Base-by-base conservation (phyloP, 331 rosid genomes). In the Malus hybrid region DNA sequence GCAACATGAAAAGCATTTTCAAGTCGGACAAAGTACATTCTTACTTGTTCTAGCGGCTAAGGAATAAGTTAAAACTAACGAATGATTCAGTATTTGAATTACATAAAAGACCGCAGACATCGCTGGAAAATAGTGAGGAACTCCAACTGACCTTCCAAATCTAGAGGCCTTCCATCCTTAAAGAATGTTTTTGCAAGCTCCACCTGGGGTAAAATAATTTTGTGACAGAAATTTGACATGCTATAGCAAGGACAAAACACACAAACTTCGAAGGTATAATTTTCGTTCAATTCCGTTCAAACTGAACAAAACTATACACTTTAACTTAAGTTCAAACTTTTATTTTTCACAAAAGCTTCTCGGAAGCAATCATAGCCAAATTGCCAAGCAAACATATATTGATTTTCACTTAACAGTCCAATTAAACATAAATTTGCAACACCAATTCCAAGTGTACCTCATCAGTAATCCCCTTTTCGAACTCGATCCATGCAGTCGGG, bases 401-500 rank as follows among this genome's bases (percentile, higher is more conserved):
- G 20, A 7, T 14, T 64, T 13, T 64, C 44, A 5, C 22, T 64
- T 16, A n/a, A 34, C 16, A 12, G 67, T 32, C 67, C 61, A 33
- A 24, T 4, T 28, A 57, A 62, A 68, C 73, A 44, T 39, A 76
- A 19, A 6, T 32, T 64, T 12, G 36, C 18, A 16, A 55, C 69
- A 76, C 31, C 50, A 74, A 80, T 73, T 78, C 48, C 61, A 22
- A 74, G 52, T 36, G 76, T 88, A 91, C 99, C 99, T 92, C 99
- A 84, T 89, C 93, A 80, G 92, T 94, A 74, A 85, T 67, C 67
- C 99, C 97, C 84, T 86, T 94, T 77, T 92, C 97, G 22, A 92
- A 94, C 79, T 94, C 93, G 48, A 83, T 33, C 99, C 99, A 94
- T 4, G 96, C 85, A 10, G 88, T 86, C 61, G 97, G 97, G 78